These are phyloP conservation scores for Thymus quinquecostatus DNA, from an alignment of 257 asterid genomes.

Conservation along the genomic window DNA sequence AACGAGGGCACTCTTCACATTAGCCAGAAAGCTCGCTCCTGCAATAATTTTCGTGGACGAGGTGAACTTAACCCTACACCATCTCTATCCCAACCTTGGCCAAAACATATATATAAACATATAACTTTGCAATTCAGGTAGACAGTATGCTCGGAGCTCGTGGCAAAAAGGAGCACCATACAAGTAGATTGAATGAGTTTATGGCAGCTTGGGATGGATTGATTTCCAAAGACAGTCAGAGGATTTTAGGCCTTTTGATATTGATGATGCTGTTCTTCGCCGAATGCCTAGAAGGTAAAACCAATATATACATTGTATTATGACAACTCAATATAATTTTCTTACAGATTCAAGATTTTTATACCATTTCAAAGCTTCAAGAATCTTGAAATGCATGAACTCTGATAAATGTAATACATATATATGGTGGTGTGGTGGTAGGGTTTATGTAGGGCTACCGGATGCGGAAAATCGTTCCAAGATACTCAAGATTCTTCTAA, in stretches of 20 bases:
- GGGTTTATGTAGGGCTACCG: slow-evolving; percentile 3
- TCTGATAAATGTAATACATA: too few relatives aligned
- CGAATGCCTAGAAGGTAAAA: slow-evolving; percentile 55
- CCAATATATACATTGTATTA: too few relatives aligned
- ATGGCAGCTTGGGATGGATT: slow-evolving; percentile 40
- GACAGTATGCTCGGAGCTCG: slow-evolving; percentile 82
- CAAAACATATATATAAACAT: too few relatives aligned
- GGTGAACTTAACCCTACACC: slow-evolving; percentile 20
- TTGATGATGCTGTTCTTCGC: slow-evolving; percentile 81
- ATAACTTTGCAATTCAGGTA: too few relatives aligned
- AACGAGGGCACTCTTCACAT: slow-evolving; percentile 2
- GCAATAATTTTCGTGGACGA: not conserved
- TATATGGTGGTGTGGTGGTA: slow-evolving; percentile 41
- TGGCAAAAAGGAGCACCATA: slow-evolving; percentile 56
- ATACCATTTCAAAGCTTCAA: too few relatives aligned
- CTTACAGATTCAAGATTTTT: too few relatives aligned
- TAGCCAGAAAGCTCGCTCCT: not conserved
- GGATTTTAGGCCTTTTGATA: slow-evolving; percentile 78
- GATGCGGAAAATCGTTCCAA: not conserved
- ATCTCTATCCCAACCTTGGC: too few relatives aligned
- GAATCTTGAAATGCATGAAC: too few relatives aligned
- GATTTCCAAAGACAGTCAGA: slow-evolving; percentile 62
- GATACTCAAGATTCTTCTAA: slow-evolving; percentile 20
- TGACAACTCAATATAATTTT: too few relatives aligned
- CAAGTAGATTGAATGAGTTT: slow-evolving; percentile 68